Base-by-base conservation (phyloP, 345 rosid species). In the Salix viminalis region DNA sequence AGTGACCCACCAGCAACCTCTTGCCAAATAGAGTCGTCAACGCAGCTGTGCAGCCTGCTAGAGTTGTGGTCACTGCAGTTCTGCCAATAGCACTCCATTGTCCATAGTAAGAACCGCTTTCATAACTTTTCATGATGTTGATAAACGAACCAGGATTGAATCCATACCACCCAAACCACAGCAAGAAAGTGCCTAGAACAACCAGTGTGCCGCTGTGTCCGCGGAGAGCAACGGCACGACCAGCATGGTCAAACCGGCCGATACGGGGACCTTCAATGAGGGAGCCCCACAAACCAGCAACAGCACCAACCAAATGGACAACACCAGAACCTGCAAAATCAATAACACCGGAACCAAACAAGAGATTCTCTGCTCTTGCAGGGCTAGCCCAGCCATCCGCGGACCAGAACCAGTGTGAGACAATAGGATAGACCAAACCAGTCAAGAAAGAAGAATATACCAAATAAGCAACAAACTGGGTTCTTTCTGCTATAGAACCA, bases 241-340 rank as follows among this genome's bases (percentile, higher is more conserved):
- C 78, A 1, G 54, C 5, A 12, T 37, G 65, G 5, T 71, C 87
- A 65, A 86, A 86, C 21, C 84, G 69, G 8, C 89, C 85, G 0
- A 86, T 82, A 1, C 86, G 36, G 2, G 89, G 84, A 28, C 89
- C 87, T 82, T 86, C 85, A 41, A 82, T 86, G 4, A 80, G 9
- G 12, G 89, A 84, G 52, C 89, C 89, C 89, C 87, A 84, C 0
- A 86, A 52, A n/a, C 89, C 87, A 18, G 89, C 87, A 15, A 86
- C 65, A 2, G 73, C 88, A 4, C 88, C 88, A 6, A 85, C 88
- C 85, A 81, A 70, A 21, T 83, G 88, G 70, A 81, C 89, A 15
- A 86, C 89, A 0, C 89, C 89, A 6, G 75, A 79, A 3, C 80
- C 88, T 30, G 88, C 88, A 16, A 86, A 86, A 52, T 86, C 89